Base-by-base conservation (phyloP, 208 protist genomes). In the Trypanosoma melophagium region DNA sequence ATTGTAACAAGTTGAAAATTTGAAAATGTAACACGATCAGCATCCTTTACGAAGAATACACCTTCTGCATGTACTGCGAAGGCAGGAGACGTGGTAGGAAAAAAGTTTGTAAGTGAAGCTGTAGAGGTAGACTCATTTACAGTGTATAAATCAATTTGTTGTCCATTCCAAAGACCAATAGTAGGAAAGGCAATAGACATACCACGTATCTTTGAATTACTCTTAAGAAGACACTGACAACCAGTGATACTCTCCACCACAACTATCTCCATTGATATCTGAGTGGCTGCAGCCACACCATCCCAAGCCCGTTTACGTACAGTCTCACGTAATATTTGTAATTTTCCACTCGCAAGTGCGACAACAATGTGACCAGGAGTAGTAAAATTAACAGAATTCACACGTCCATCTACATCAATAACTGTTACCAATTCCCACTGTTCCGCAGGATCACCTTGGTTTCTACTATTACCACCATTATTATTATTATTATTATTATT, bases 81-180 rank as follows among this genome's bases (percentile, higher is more conserved):
- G 16, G 83, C 87, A 19, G 85, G 60, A 66, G 76, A 92, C 42
- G 84, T 83, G 10, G 83, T 80, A 44, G 79, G 69, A 41, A 96
- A 73, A 65, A 88, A 93, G 60, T 87, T 92, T 40, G 86, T 69
- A 22, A 89, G 75, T 41, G 84, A 76, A 17, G 84, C 83, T 44
- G 79, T 80, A 9, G 86, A 95, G 2, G 83, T 91, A 21, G 81
- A 59, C 68, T 95, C 89, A 80, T 95, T 90, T 65, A 96, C 90
- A 49, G 83, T 84, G 76, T 93, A 97, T 17, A 96, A 57, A 60
- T 94, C 88, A 52, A 97, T 94, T 74, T 94, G 83, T 19, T 80
- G 79, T 35, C 88, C 91, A 58, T 81, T 90, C 89, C 90, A 97
- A n/a, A 96, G 67, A 10, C 84, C 89, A 58, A 97, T 92, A 60